Base-by-base conservation (phyloP, 805 yeast species). In the Yarrowia osloensis region DNA sequence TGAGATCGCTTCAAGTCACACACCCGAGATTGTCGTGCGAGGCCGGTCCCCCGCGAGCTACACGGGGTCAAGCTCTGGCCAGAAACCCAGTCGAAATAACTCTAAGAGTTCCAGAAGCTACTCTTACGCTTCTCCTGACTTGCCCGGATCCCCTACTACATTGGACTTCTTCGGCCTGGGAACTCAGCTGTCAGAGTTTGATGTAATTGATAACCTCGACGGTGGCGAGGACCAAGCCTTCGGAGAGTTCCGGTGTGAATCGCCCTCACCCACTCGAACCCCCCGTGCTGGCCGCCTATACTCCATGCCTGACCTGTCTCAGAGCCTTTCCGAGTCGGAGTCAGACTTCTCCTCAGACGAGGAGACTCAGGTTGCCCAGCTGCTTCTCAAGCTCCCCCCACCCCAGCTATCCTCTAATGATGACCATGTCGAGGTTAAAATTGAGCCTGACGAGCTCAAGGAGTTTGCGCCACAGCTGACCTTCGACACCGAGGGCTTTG, bases 21-120 rank as follows among this genome's bases (percentile, higher is more conserved):
- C 66, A 9, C 54, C 54, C 4, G 66, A 61, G 15, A 35, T 61
- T n/a, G 42, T 44, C 3, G 66, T 61, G 8, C 28, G 66, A 17
- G 66, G 66, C 13, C 11, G 66, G 9, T 61, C 66, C 11, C 66
- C 66, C 17, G 52, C 66, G 12, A 61, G 66, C 54, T 61, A 61
- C 44, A 33, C 44, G 3, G 61, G 33, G 26, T 22, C 37, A 2
- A 29, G 28, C 17, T 3, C 57, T 7, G 19, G 19, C 15, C 22
- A 21, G 15, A 50, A 33, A 8, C 2, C 40, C 19, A 21, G 19
- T 15, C n/a, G 33, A 22, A 21, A 7, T 9, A 21, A 12, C n/a
- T 3, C 40, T 5, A 50, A 50, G 28, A 15, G 37, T 8, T 12
- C 40, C 19, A 33, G 40, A 21, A 37, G 19, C 13, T 13, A 9